These are phyloP conservation scores for Ascoidea tarda DNA, from an alignment of 805 yeast species.

Conservation along the genomic window DNA sequence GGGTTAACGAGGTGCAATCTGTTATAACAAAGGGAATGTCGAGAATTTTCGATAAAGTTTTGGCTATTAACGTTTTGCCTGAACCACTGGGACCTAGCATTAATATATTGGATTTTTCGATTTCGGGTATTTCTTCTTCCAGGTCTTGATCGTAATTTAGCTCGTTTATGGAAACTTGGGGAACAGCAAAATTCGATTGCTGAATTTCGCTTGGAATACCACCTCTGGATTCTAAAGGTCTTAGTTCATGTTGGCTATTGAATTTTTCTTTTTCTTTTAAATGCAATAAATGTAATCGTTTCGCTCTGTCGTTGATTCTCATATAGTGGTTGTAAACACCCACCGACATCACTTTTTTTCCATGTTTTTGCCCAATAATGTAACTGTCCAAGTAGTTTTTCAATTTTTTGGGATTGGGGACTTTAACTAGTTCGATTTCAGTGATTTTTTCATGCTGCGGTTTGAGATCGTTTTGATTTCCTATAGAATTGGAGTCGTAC, in stretches of 20 bases:
- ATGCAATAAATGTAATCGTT: constrained; percentile 15
- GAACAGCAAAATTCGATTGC: too few relatives aligned
- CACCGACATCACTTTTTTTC: constrained; percentile 44
- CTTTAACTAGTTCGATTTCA: constrained; percentile 4
- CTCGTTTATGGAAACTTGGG: not conserved
- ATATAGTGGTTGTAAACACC: constrained; percentile 47
- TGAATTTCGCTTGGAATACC: not conserved
- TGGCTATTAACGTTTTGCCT: constrained; percentile 44
- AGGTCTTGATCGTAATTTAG: constrained; percentile 22
- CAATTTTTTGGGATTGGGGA: constrained; percentile 34
- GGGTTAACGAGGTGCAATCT: constrained; percentile 49
- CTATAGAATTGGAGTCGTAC: too few relatives aligned
- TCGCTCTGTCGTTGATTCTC: constrained; percentile 28
- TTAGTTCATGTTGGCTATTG: not conserved
- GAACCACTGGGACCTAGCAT: constrained; percentile 50
- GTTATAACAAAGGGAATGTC: constrained; percentile 45
- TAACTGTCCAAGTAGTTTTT: constrained; percentile 33
- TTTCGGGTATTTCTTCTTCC: constrained; percentile 13
- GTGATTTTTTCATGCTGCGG: too few relatives aligned
- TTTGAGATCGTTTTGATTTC: too few relatives aligned
- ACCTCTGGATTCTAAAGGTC: not conserved
- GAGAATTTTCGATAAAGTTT: constrained; percentile 34
- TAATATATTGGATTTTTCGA: constrained; percentile 41
- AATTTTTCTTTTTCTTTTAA: constrained; percentile 4
- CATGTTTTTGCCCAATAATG: constrained; percentile 41